Evolutionary conservation across 768 basidiomycete genomes (phyloP).

Genomic region (Sutorius australiensis): DNA sequence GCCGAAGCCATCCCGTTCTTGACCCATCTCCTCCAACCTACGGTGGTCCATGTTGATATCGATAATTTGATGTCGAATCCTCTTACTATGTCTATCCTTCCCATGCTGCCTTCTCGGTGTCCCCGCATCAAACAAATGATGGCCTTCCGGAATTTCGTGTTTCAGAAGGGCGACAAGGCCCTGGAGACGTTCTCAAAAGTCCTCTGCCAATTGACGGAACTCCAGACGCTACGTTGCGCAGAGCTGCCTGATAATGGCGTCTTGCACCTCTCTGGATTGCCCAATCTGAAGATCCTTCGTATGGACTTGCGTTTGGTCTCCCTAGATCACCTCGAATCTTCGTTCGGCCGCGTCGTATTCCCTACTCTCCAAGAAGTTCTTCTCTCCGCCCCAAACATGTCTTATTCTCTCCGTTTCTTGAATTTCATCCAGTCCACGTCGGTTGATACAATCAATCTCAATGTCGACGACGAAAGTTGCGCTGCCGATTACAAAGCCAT

Average conservation of each 20-base stretch:
- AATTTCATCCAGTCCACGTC: constrained; percentile 26
- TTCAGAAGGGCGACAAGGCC: constrained; percentile 23
- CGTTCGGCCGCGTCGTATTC: constrained; percentile 11
- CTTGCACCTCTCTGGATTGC: constrained; percentile 18
- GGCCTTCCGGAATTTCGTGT: constrained; percentile 28
- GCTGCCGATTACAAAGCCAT: constrained; percentile 23
- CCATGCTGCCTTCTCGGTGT: constrained; percentile 19
- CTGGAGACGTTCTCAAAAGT: constrained; percentile 23
- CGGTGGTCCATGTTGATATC: constrained; percentile 27
- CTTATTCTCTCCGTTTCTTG: constrained; percentile 21
- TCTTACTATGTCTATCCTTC: constrained; percentile 17
- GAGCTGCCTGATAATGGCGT: constrained; percentile 25
- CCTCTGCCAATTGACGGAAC: constrained; percentile 21
- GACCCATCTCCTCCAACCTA: constrained; percentile 22
- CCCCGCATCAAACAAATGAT: constrained; percentile 27
- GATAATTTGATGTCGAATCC: constrained; percentile 28
- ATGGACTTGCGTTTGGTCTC: constrained; percentile 26
- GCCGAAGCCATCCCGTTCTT: constrained; percentile 23
- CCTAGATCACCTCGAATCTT: constrained; percentile 19
- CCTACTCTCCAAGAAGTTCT: constrained; percentile 23
- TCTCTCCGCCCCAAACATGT: constrained; percentile 24
- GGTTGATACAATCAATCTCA: constrained; percentile 32
- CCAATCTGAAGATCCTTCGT: constrained; percentile 23
- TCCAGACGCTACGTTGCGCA: constrained; percentile 25
- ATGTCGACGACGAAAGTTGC: constrained; percentile 29